phyloP scores from a whole-genome alignment of 192 early-diverging fungal genomes.

The Lobosporangium transversale region DNA sequence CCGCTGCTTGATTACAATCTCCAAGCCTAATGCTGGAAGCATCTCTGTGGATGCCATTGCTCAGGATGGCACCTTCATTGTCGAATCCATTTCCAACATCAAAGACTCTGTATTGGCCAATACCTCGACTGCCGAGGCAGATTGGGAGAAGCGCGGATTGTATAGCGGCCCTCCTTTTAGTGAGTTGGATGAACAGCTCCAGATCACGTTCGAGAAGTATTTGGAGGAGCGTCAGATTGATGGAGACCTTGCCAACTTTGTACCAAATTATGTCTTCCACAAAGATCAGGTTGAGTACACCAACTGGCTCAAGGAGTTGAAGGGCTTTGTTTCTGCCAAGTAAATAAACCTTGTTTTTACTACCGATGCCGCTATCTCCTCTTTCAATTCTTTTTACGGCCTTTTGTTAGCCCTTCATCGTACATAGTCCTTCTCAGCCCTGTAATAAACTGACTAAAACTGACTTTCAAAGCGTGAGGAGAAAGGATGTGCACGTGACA shows the following conservation, averaged over 20 bases:
- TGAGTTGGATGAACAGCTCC: conserved; percentile 86
- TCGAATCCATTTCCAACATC: conserved; percentile 83
- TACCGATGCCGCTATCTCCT: too few species aligned
- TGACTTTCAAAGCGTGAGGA: background rate
- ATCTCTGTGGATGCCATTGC: conserved; percentile 83
- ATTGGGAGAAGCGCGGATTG: conserved; percentile 86
- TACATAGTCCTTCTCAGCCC: background rate
- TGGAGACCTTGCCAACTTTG: conserved; percentile 82
- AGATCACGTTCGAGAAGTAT: conserved; percentile 76
- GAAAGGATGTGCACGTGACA: conserved; percentile 13
- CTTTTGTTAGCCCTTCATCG: too few species aligned
- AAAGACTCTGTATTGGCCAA: conserved; percentile 70
- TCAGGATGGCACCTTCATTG: conserved; percentile 86
- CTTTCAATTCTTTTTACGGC: too few species aligned
- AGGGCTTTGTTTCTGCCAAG: conserved; percentile 76
- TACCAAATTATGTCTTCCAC: conserved; percentile 89
- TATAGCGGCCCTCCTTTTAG: conserved; percentile 94
- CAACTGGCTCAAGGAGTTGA: conserved; percentile 85
- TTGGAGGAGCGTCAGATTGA: conserved; percentile 92
- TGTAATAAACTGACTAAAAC: conserved; percentile 2
- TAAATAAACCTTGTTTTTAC: conserved; percentile 40
- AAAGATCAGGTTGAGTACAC: conserved; percentile 97
- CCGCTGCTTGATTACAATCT: conserved; percentile 81
- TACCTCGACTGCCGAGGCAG: conserved; percentile 77
- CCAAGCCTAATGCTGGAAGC: conserved; percentile 73